Base-by-base conservation (phyloP, 768 basidiomycete species). In the Saitozyma sp. region DNA sequence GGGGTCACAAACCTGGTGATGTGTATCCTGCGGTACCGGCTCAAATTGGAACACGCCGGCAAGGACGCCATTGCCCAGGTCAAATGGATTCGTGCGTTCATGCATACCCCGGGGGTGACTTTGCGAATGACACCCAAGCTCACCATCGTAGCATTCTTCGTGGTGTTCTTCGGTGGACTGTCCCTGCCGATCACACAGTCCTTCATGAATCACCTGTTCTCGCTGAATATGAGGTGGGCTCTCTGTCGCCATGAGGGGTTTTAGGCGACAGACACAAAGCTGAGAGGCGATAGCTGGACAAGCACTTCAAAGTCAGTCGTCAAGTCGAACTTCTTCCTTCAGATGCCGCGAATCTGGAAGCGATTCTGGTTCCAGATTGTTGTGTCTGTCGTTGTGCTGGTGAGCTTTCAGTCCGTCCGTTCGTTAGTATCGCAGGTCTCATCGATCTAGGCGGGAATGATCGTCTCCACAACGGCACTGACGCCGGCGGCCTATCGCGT, bases 241-340 rank as follows among this genome's bases (percentile, higher is more conserved):
- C 2, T 29, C 29, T 29, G 5, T 5, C 29, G 29, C 11, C 9
- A 38, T 10, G 9, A 1, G 9, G 9, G 1, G 10, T 37, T 6
- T 41, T 3, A 42, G 17, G 19, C 4, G 41, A 4, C 16, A 54
- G 9, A 20, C 16, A 46, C 37, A 17, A 14, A 17, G 56, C 56
- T 56, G 45, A 56, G 17, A 16, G n/a, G 29, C 29, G 1, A 19
- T 29, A 62, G 60, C 43, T 62, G 61, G 61, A 39, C 85, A 37
- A 86, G 88, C 9, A 90, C 89, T 6, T 85, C 84, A 68, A 91
- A 91, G 85, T 88, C 90, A 78, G 89, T 93, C 48, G 88, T 92
- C 78, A 83, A 86, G 52, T 90, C 89, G 3, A 93, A 92, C 75
- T 92, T 94, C 82, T 91, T 89, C 84, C 85, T 87, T 58, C 91